Conservation (phyloP, 257 asterid species). For the Capsicum baccatum region DNA sequence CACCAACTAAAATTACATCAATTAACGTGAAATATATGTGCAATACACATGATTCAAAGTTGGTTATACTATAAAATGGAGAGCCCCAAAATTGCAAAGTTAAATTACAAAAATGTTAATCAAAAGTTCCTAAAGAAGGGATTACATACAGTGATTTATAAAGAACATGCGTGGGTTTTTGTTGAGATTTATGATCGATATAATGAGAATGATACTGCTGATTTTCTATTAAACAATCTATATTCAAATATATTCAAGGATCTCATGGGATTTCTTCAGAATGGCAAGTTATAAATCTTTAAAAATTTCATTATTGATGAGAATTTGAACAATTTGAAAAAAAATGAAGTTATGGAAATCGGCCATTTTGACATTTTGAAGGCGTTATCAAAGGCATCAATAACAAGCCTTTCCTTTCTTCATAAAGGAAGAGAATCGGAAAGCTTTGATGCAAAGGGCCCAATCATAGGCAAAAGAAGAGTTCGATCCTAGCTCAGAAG, state of each 20-base stretch:
- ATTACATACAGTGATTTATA: slow-evolving; percentile 55
- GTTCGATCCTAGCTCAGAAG: too few species aligned
- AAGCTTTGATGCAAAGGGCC: slow-evolving; percentile 51
- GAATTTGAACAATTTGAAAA: neutral
- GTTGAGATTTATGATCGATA: slow-evolving; percentile 67
- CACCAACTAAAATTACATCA: too few species aligned
- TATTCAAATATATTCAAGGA: slow-evolving; percentile 34
- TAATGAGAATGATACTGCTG: too few species aligned
- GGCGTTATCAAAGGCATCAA: slow-evolving; percentile 75
- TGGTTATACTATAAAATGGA: too few species aligned
- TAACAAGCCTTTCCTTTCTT: too few species aligned
- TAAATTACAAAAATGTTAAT: too few species aligned
- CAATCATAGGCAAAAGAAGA: too few species aligned
- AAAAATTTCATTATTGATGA: slow-evolving; percentile 29
- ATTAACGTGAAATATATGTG: too few species aligned
- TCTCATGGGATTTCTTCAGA: slow-evolving; percentile 68
- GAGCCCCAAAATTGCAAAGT: too few species aligned
- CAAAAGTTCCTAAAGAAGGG: too few species aligned
- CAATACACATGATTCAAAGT: neutral
- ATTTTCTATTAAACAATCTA: too few species aligned
- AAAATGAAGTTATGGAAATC: neutral
- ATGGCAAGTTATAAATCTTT: slow-evolving; percentile 51
- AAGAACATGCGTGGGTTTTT: slow-evolving; percentile 83
- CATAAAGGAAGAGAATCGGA: slow-evolving; percentile 23
- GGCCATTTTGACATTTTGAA: slow-evolving; percentile 68